A percentile compares a stretch with the other conserved stretches of the same genome.
phyloP scores from a whole-genome alignment of 352 stramenopile species.

The Globisporangium heterothallicum region DNA sequence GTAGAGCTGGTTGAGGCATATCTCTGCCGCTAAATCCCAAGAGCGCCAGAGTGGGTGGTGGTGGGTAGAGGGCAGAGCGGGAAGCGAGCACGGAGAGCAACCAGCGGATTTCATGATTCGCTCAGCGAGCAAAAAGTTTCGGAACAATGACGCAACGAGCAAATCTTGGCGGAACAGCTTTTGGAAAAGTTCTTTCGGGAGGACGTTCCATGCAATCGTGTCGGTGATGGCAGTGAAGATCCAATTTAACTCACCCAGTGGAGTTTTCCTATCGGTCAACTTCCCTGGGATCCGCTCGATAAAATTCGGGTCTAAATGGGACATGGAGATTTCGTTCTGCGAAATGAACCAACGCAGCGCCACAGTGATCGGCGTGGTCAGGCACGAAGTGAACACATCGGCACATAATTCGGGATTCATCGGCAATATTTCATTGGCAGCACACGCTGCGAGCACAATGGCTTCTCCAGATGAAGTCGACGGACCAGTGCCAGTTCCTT shows the following conservation, averaged over 20 bases:
- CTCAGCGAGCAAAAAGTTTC: conserved; percentile 97
- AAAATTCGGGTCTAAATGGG: conserved; percentile 74
- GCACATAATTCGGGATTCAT: conserved; percentile 96
- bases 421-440: conserved; percentile 92
- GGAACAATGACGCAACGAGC: conserved; percentile 97
- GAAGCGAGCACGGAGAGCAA: conserved; percentile 89
- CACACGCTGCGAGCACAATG: conserved; percentile 96
- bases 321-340: conserved; percentile 89
- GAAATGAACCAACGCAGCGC: conserved; percentile 97
- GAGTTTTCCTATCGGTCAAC: conserved; percentile 91
- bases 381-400: conserved; percentile 99
- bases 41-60: conserved; percentile 97
- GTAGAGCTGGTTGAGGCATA: conserved; percentile 95
- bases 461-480: conserved; percentile 61
- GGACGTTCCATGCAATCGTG: conserved; percentile 99
- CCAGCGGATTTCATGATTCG: conserved; percentile 92
- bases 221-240: conserved; percentile 99
- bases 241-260: conserved; percentile 98
- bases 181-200: conserved; percentile 96
- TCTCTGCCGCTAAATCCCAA: conserved; percentile 98
- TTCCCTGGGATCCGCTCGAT: conserved; percentile 90
- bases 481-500: conserved; percentile 12
- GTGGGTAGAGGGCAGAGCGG: conserved; percentile 91
- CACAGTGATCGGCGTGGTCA: conserved; percentile 98
- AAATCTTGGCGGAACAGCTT: conserved; percentile 99